Conservation (phyloP, 202 grass and related monocot genomes). For the Carex arenaria region DNA sequence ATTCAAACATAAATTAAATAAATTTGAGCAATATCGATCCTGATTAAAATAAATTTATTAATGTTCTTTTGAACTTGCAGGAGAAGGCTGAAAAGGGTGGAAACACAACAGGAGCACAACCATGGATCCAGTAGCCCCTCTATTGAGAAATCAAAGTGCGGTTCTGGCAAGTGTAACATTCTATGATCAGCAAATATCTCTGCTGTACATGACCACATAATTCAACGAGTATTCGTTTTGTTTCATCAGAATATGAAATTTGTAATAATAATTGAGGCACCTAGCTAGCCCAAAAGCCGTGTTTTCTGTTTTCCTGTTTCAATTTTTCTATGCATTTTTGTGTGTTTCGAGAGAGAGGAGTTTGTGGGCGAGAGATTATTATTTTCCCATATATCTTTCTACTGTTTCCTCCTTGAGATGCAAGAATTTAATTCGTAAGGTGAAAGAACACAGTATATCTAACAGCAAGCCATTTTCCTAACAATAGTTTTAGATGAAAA, state of each 20-base stretch:
- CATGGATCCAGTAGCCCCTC: not conserved
- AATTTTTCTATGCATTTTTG: not conserved
- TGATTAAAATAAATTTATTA: not conserved
- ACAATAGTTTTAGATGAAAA: not conserved
- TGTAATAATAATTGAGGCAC: not conserved
- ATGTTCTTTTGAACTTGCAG: not conserved
- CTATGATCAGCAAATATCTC: not conserved
- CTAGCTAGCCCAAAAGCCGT: not conserved
- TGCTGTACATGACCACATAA: not conserved
- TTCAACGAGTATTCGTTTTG: not conserved
- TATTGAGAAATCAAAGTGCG: not conserved
- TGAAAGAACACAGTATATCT: not conserved
- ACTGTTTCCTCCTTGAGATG: not conserved
- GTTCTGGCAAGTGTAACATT: not conserved
- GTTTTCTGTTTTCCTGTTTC: not conserved
- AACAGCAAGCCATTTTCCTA: not conserved
- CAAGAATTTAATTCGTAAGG: not conserved
- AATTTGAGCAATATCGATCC: not conserved
- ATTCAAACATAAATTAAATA: not conserved
- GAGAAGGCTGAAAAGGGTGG: not conserved
- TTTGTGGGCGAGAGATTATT: not conserved
- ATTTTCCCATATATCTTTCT: not conserved
- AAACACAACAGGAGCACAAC: not conserved
- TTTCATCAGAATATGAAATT: not conserved
- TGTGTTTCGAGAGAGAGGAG: not conserved